These are phyloP conservation scores for Cladosporium sp. DNA, from an alignment of 2,329 filamentous ascomycete species.

Conservation along the genomic window DNA sequence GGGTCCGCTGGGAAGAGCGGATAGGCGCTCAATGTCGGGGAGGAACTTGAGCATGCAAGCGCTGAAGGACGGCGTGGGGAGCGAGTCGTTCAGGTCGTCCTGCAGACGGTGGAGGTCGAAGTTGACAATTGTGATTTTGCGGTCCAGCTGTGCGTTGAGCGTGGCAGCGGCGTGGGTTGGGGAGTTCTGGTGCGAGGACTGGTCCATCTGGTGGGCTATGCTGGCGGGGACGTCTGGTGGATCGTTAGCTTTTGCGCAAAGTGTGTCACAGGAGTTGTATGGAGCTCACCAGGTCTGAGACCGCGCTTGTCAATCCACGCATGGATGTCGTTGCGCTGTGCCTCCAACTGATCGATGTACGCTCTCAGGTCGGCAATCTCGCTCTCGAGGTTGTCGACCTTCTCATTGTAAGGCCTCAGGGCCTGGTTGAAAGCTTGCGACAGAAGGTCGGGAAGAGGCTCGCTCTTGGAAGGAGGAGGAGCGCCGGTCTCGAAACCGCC, in stretches of 20 bases:
- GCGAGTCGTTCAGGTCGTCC: slow-evolving; percentile 51
- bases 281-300: slow-evolving; percentile 44
- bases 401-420: slow-evolving; percentile 48
- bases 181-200: slow-evolving; percentile 33
- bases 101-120: slow-evolving; percentile 53
- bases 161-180: slow-evolving; percentile 45
- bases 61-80: slow-evolving; percentile 49
- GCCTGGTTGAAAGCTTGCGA: slow-evolving; percentile 51
- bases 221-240: slow-evolving; percentile 45
- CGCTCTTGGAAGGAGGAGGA: slow-evolving; percentile 23
- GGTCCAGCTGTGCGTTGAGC: slow-evolving; percentile 53
- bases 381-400: slow-evolving; percentile 48
- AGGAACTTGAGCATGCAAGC: slow-evolving; percentile 53
- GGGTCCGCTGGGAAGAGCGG: slow-evolving; percentile 44
- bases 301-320: slow-evolving; percentile 54
- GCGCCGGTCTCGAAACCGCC: slow-evolving; percentile 20
- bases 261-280: not conserved
- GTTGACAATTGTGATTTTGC: slow-evolving; percentile 55
- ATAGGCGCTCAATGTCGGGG: slow-evolving; percentile 48
- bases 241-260: slow-evolving; percentile 11
- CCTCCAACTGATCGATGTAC: slow-evolving; percentile 48
- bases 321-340: slow-evolving; percentile 48
- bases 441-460: slow-evolving; percentile 47
- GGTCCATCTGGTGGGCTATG: slow-evolving; percentile 51
- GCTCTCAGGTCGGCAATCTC: slow-evolving; percentile 47